phyloP scores from a whole-genome alignment of 163 green algal genomes.

The Scenedesmus sp. region DNA sequence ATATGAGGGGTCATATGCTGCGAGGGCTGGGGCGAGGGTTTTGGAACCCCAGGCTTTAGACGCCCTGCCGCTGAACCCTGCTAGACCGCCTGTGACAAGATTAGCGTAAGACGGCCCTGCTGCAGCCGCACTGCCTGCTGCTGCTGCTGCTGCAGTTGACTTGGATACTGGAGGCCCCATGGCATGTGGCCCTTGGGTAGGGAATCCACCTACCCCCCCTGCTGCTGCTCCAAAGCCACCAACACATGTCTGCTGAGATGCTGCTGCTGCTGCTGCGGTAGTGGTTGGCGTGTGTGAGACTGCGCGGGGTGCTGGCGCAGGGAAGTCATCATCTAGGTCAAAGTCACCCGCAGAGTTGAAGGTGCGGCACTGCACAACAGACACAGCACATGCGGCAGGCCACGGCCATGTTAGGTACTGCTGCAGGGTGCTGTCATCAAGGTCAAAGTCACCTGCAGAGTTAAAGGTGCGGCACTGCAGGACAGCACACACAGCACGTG shows the following conservation, averaged over 20 bases:
- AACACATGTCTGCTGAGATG: background rate
- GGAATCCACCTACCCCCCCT: background rate
- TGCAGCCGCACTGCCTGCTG: background rate
- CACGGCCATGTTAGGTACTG: too few relatives aligned
- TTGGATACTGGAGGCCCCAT: constrained; percentile 20
- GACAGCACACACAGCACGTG: too few relatives aligned
- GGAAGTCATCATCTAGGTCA: constrained; percentile 45
- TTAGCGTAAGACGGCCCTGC: background rate
- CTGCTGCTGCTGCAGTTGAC: background rate
- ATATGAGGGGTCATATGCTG: background rate
- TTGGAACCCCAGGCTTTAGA: background rate
- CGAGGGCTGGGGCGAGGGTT: background rate
- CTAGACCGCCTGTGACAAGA: constrained; percentile 13
- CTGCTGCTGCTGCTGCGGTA: background rate
- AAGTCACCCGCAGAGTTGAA: constrained; percentile 17
- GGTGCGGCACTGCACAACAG: background rate
- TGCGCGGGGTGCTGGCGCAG: background rate
- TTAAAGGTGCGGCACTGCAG: too few relatives aligned
- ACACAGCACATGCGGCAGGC: background rate
- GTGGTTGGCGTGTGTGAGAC: background rate
- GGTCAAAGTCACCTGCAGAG: constrained; percentile 6
- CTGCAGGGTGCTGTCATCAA: background rate
- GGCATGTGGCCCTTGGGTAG: background rate
- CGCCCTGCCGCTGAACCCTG: constrained; percentile 15
- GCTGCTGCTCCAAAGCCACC: background rate